Evolutionary conservation across 139 green algal species (phyloP), one percentile per base, ranked within the genome.

Genomic region (Yamagishiella unicocca): DNA sequence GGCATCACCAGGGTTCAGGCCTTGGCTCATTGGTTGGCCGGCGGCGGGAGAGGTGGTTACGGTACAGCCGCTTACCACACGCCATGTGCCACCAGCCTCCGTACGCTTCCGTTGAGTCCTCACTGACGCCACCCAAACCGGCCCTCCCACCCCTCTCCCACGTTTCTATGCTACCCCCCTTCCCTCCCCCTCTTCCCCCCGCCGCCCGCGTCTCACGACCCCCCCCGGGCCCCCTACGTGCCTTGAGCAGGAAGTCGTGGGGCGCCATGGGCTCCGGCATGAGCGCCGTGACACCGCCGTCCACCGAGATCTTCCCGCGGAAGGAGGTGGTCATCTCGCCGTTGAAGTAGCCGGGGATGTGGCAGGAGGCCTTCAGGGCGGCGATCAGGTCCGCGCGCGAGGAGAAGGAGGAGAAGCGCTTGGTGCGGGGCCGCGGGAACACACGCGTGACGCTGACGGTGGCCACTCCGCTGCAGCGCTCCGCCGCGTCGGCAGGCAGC

Each of bases 281-380:
- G 72, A 98, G 96, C 46, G 94, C 94, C 2, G 95, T 96, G 22
- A 98, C 55, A 37, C 95, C 95, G 1, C 95, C 95, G 54, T 98
- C 95, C 40, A 94, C 87, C 24, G 85, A 82, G 25, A 73, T 27
- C 5, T 38, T 43, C 38, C 96, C 93, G 3, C 94, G 79, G 37
- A 43, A 73, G 24, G 1, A 88, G 46, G 90, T 92, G 17, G 83
- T 82, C 6, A 94, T 38, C 0, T 64, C 68, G 46, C 88, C 86
- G 58, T 92, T 88, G 73, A 94, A 94, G 84, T 92, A 94, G 71
- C 85, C 54, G 40, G 95, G 90, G 84, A 96, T 93, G 87, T 97
- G 95, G 83, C 93, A 97, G 21, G 89, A 95, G 4, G 95, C 93
- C 46, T 96, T 77, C 9, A 98, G 88, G 7, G 93, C 87, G 5